Percentiles rank a stretch among this genome's conserved stretches.
phyloP scores from a whole-genome alignment of 768 basidiomycete genomes.

The Auriscalpium vulgare region DNA sequence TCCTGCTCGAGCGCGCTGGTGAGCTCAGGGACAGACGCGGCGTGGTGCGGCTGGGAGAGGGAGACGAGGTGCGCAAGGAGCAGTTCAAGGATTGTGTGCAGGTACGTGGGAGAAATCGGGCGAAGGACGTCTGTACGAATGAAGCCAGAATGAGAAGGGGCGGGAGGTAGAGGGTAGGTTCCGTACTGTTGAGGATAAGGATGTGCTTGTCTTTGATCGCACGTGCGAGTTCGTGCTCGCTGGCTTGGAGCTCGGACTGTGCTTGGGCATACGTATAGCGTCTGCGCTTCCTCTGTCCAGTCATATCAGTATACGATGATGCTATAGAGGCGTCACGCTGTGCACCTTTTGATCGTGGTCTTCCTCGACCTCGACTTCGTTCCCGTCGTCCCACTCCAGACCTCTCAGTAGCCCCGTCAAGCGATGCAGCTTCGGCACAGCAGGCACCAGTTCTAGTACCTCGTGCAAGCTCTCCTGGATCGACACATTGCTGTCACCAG shows the following conservation, averaged over 20 bases:
- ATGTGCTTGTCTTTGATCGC: constrained; percentile 66
- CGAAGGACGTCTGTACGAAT: constrained; percentile 53
- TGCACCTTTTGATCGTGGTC: constrained; percentile 20
- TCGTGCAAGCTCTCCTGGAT: constrained; percentile 79
- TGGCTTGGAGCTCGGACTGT: constrained; percentile 65
- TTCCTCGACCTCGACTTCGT: constrained; percentile 39
- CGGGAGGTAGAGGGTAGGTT: background rate
- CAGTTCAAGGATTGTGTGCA: constrained; percentile 64
- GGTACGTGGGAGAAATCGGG: constrained; percentile 59
- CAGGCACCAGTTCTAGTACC: constrained; percentile 71
- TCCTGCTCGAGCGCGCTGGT: constrained; percentile 56
- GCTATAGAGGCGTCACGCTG: background rate
- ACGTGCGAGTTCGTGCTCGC: constrained; percentile 59
- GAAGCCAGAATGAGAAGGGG: background rate
- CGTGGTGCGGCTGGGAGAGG: constrained; percentile 41
- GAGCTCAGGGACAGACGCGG: constrained; percentile 53
- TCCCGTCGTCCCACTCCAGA: constrained; percentile 60
- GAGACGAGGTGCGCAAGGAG: constrained; percentile 71
- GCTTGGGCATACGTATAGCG: constrained; percentile 55
- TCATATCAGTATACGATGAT: background rate
- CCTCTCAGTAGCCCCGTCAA: constrained; percentile 54
- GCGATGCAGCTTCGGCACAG: constrained; percentile 71
- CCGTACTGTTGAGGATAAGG: constrained; percentile 60
- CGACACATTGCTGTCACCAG: constrained; percentile 34
- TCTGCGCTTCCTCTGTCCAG: constrained; percentile 24